Percentiles rank a stretch among this genome's conserved stretches.
These are phyloP conservation scores for Eucalyptus sp. DNA, from an alignment of 345 rosid species.

Conservation along the genomic window DNA sequence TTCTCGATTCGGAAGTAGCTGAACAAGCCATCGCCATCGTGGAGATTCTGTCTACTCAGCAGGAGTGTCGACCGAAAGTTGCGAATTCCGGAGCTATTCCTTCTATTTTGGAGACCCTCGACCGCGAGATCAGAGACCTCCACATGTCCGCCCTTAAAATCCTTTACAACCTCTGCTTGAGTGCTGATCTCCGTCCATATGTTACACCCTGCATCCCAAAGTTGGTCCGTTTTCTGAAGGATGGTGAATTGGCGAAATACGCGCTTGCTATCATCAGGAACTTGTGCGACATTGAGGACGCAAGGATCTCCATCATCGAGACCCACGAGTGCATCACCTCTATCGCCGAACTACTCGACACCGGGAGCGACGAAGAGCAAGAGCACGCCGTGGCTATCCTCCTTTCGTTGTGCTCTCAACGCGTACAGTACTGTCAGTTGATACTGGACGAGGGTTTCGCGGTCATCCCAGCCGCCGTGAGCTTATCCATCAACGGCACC, in stretches of 20 bases:
- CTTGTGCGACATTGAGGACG: slow-evolving; percentile 41
- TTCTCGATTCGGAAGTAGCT: slow-evolving; percentile 41
- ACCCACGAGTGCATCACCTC: slow-evolving; percentile 50
- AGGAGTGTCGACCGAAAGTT: slow-evolving; percentile 24
- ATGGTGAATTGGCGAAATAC: slow-evolving; percentile 22
- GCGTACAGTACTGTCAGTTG: slow-evolving; percentile 33
- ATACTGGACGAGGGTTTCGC: slow-evolving; percentile 42
- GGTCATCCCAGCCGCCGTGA: slow-evolving; percentile 37
- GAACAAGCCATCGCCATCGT: slow-evolving; percentile 43
- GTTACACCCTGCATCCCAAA: slow-evolving; percentile 42
- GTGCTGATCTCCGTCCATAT: slow-evolving; percentile 23
- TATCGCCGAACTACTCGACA: slow-evolving; percentile 49
- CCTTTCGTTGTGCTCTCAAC: slow-evolving; percentile 25
- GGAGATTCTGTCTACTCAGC: slow-evolving; percentile 37
- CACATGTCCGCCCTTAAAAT: slow-evolving; percentile 44
- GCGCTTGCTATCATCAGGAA: slow-evolving; percentile 34
- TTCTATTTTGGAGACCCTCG: slow-evolving; percentile 32
- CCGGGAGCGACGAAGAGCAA: slow-evolving; percentile 40
- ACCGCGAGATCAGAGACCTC: slow-evolving; percentile 16
- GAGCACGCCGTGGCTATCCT: slow-evolving; percentile 34
- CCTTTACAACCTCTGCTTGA: slow-evolving; percentile 43
- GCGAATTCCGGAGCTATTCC: slow-evolving; percentile 36
- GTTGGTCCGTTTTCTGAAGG: slow-evolving; percentile 43
- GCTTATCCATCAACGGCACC: slow-evolving; percentile 50
- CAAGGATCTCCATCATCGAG: slow-evolving; percentile 41